These are phyloP conservation scores for Abrus precatorius DNA, from an alignment of 306 rosid species.

Conservation along the genomic window DNA sequence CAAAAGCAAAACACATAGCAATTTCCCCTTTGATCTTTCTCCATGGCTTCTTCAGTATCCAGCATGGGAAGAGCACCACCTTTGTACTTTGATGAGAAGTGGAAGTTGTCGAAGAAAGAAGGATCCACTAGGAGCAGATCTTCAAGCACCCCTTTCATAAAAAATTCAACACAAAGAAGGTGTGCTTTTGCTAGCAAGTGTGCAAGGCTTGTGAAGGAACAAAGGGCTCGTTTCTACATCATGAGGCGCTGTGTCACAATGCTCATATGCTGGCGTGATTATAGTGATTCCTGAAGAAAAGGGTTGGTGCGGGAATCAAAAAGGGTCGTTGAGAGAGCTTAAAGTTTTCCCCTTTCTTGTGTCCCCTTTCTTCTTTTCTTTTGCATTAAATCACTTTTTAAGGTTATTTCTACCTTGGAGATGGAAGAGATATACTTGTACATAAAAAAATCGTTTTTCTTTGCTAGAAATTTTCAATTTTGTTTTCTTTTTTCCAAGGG, in stretches of 20 bases:
- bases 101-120: constrained; percentile 87
- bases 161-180: constrained; percentile 56
- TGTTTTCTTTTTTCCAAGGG: constrained; percentile 22
- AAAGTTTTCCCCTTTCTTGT: constrained; percentile 38
- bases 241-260: constrained; percentile 85
- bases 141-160: constrained; percentile 60
- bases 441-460: constrained; percentile 40
- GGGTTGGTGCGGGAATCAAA: not conserved
- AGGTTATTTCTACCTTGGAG: constrained; percentile 1
- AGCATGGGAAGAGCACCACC: constrained; percentile 47
- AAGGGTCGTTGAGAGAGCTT: constrained; percentile 16
- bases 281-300: constrained; percentile 65
- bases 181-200: constrained; percentile 84
- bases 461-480: constrained; percentile 42
- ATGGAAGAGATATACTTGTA: constrained; percentile 52
- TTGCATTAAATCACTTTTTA: constrained; percentile 38
- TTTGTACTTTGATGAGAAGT: constrained; percentile 82
- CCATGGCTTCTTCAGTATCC: constrained; percentile 59
- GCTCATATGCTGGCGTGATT: constrained; percentile 95
- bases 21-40: not conserved
- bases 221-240: constrained; percentile 91
- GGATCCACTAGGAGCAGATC: constrained; percentile 70
- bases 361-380: not conserved
- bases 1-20: not conserved
- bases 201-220: constrained; percentile 83